These are phyloP conservation scores for Cryptosporidium andersoni DNA, from an alignment of 169 alveolate genomes.

Conservation along the genomic window DNA sequence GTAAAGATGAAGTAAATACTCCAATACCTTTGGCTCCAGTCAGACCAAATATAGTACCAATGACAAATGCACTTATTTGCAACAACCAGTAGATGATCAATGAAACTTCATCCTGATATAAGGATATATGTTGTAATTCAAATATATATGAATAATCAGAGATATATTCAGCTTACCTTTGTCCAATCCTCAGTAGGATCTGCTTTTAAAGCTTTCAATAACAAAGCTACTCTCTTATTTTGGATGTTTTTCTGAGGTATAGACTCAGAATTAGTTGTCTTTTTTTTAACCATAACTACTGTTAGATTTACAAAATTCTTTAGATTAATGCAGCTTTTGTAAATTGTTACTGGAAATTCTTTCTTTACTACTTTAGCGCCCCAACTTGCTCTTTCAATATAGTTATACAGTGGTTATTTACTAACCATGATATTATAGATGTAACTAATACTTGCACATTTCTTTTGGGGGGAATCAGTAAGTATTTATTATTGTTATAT, in stretches of 20 bases:
- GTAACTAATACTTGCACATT: background rate
- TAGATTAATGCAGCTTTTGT: background rate
- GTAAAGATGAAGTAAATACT: slow-evolving; percentile 37
- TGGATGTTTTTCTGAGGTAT: background rate
- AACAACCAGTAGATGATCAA: slow-evolving; percentile 51
- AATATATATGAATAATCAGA: background rate
- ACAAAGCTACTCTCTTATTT: slow-evolving; percentile 13
- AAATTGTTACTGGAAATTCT: background rate
- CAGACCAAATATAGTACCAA: slow-evolving; percentile 24
- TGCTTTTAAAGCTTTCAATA: slow-evolving; percentile 36
- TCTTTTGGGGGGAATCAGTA: background rate
- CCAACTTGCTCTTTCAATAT: background rate
- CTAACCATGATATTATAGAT: slow-evolving; percentile 54
- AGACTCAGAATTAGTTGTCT: background rate
- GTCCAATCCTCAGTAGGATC: slow-evolving; percentile 60
- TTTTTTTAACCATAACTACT: background rate
- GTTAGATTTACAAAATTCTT: background rate
- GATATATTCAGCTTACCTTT: slow-evolving; percentile 18
- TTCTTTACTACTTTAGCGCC: slow-evolving; percentile 12
- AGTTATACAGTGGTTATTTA: slow-evolving; percentile 9
- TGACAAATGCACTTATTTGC: slow-evolving; percentile 32
- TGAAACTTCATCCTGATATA: slow-evolving; percentile 58
- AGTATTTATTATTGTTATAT: slow-evolving; percentile 1
- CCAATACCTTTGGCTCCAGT: slow-evolving; percentile 31
- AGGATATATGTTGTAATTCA: background rate